Base-by-base conservation (phyloP, 768 basidiomycete genomes). In the Mycena filopes region DNA sequence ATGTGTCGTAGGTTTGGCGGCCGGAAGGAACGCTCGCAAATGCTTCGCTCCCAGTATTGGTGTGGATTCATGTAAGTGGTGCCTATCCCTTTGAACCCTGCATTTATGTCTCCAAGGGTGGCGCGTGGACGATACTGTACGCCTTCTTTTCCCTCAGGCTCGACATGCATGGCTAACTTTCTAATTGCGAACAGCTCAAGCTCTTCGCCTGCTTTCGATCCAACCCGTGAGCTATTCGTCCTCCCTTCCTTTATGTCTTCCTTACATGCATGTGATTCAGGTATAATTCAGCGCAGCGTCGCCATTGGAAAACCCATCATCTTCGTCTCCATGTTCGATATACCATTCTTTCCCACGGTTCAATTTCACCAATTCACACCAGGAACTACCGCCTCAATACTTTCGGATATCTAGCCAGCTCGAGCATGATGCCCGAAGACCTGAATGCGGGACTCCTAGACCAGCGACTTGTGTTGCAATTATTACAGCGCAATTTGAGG, bases 401-500 rank as follows among this genome's bases (percentile, higher is more conserved):
- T 0, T 87, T 87, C 66, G 86, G 86, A 51, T 41, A 85, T 83
- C 77, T 88, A 31, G 76, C 87, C 3, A 87, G 87, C 60, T 61
- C 75, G 0, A 73, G 78, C 59, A 79, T 86, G 8, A 73, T 78
- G 1, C 75, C 83, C 0, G 71, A 83, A 63, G 85, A 88, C 65
- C 76, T 88, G 26, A 90, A 90, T 65, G 82, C 82, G 4, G 89
- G 89, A n/a, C 75, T 91, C 18, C 78, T 77, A 33, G 91, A 93
- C 72, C 89, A 91, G 74, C 77, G 81, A 2, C 77, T 80, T 26
- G 88, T 89, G 0, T 73, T 93, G 0, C 67, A 77, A 16, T 92
- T 90, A 73, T 76, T 92, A 1, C 84, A 89, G 64, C 78, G 87
- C n/a, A 89, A 92, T 69, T 86, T 91, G 18, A 82, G 78, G 4